Percentiles rank a stretch among this genome's conserved stretches.
phyloP scores from a whole-genome alignment of 2,329 filamentous ascomycete species.

The Aspergillus latus region DNA sequence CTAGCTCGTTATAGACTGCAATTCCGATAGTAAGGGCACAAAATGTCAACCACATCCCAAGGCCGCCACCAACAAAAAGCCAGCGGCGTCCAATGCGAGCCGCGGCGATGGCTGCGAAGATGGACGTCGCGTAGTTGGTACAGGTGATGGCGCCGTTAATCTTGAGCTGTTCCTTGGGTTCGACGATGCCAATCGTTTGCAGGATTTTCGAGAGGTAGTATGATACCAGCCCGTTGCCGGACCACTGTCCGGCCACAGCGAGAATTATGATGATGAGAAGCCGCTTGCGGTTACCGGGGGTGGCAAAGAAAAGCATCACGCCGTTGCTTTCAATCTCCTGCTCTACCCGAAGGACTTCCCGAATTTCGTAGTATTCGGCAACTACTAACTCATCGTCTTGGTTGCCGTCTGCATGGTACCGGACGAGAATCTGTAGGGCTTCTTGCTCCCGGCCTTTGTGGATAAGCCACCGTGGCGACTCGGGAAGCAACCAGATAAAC shows the following conservation, averaged over 20 bases:
- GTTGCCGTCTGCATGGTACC: slow-evolving; percentile 6
- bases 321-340: slow-evolving; percentile 19
- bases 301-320: slow-evolving; percentile 14
- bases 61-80: slow-evolving; percentile 43
- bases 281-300: slow-evolving; percentile 14
- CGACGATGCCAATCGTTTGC: slow-evolving; percentile 52
- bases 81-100: slow-evolving; percentile 41
- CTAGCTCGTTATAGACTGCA: background rate
- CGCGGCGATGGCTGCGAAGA: slow-evolving; percentile 56
- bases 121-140: slow-evolving; percentile 56
- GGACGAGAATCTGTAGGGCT: background rate
- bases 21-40: background rate
- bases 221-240: slow-evolving; percentile 42
- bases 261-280: slow-evolving; percentile 18
- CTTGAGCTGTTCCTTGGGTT: slow-evolving; percentile 52
- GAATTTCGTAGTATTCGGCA: slow-evolving; percentile 29
- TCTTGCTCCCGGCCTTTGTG: slow-evolving; percentile 1
- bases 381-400: slow-evolving; percentile 19
- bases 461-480: slow-evolving; percentile 16
- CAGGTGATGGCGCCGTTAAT: slow-evolving; percentile 56
- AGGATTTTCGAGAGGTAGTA: slow-evolving; percentile 58
- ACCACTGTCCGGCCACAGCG: slow-evolving; percentile 23
- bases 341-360: slow-evolving; percentile 20
- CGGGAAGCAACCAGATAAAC: background rate
- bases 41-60: slow-evolving; percentile 11